Conservation (phyloP, 495 filamentous ascomycete genomes). For the Jackrogersella multiformis region DNA sequence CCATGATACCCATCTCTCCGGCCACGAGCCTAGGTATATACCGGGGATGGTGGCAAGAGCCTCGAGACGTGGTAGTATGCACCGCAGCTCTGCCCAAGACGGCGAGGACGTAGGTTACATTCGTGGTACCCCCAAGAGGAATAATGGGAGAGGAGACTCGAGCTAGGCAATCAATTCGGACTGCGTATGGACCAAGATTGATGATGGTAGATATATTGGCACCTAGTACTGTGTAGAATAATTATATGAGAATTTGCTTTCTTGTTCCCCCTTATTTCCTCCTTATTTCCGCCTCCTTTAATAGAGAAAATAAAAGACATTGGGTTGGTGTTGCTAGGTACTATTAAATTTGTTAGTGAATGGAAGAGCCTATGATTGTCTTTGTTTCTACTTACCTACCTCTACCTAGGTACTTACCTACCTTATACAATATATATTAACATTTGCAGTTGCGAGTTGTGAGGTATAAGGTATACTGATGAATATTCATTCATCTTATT, state of each 20-base stretch:
- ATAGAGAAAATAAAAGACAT: too few relatives aligned
- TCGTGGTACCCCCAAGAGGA: constrained; percentile 17
- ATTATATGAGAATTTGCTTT: too few relatives aligned
- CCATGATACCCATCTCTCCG: constrained; percentile 56
- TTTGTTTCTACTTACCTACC: too few relatives aligned
- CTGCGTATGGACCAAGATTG: background rate
- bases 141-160: constrained; percentile 24
- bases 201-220: background rate
- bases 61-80: constrained; percentile 59
- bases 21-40: constrained; percentile 73
- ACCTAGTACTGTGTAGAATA: background rate
- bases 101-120: constrained; percentile 41
- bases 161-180: background rate
- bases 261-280: too few relatives aligned
- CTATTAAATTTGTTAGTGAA: too few relatives aligned
- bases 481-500: too few relatives aligned
- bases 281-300: too few relatives aligned
- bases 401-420: too few relatives aligned
- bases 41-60: constrained; percentile 74
- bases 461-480: background rate
- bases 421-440: too few relatives aligned
- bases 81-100: constrained; percentile 52
- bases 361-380: too few relatives aligned
- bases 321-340: too few relatives aligned
- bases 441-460: too few relatives aligned